Percentiles rank a stretch among this genome's conserved stretches.
Evolutionary conservation across 2,329 filamentous ascomycete species (phyloP).

Genomic region (Neospermospora avenae): DNA sequence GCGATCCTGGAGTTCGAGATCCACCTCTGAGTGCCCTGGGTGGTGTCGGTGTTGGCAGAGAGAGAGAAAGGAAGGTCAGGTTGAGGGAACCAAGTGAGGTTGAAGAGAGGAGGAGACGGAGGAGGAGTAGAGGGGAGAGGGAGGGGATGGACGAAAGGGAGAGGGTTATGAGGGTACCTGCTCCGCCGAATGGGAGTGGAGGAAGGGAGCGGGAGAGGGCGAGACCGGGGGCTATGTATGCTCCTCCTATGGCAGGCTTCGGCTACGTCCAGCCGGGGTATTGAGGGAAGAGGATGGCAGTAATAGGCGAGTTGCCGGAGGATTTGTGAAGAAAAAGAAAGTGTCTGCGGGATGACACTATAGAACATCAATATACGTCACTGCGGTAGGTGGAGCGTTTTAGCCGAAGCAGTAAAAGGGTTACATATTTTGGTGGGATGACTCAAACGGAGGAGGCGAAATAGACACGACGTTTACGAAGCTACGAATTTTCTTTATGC

Average conservation of each 20-base stretch:
- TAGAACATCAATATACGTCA: not conserved
- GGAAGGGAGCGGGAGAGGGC: slow-evolving; percentile 17
- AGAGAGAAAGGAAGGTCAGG: slow-evolving; percentile 30
- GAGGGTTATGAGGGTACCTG: slow-evolving; percentile 6
- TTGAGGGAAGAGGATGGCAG: not conserved
- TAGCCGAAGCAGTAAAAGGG: not conserved
- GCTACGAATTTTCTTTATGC: slow-evolving; percentile 5
- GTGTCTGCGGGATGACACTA: not conserved
- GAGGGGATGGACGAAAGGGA: slow-evolving; percentile 11
- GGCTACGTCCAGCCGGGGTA: slow-evolving; percentile 8
- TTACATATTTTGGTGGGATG: not conserved
- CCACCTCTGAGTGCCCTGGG: slow-evolving; percentile 50
- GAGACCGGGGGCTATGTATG: slow-evolving; percentile 8
- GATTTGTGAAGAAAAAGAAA: not conserved
- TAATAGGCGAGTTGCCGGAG: not conserved
- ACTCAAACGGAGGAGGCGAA: not conserved
- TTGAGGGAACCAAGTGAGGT: slow-evolving; percentile 23
- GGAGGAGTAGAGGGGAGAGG: slow-evolving; percentile 8
- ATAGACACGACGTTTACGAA: not conserved
- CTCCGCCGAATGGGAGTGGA: not conserved
- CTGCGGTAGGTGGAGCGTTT: not conserved
- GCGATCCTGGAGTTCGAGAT: slow-evolving; percentile 56
- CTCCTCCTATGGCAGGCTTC: slow-evolving; percentile 4
- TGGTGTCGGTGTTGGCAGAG: slow-evolving; percentile 18
- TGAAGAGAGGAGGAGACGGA: slow-evolving; percentile 17